A percentile compares a stretch with the other conserved stretches of the same genome.
Conservation (phyloP, 176 grass and related monocot species). For the Oryza longistaminata region DNA sequence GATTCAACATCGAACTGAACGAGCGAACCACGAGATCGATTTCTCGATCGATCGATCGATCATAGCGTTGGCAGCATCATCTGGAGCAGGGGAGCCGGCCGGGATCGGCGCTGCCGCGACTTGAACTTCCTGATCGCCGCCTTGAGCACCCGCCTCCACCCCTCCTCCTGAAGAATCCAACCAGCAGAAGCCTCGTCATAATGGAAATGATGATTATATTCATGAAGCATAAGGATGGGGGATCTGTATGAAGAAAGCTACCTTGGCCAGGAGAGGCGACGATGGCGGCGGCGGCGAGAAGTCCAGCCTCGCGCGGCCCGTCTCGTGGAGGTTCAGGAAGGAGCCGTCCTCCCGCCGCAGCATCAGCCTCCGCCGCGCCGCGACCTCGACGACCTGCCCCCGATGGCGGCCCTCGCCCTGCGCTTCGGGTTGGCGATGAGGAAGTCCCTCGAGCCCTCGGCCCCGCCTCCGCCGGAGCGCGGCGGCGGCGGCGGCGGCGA, state of each 20-base stretch:
- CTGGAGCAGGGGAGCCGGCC: slow-evolving; percentile 46
- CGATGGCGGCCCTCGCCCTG: slow-evolving; percentile 22
- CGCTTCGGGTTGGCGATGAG: slow-evolving; percentile 51
- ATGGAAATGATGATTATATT: not conserved
- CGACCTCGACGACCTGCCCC: slow-evolving; percentile 40
- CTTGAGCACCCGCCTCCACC: slow-evolving; percentile 57
- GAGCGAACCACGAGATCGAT: not conserved
- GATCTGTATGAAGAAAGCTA: slow-evolving; percentile 19
- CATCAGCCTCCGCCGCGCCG: slow-evolving; percentile 30
- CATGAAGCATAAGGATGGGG: not conserved
- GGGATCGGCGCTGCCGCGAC: slow-evolving; percentile 50
- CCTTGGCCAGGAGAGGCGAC: slow-evolving; percentile 44
- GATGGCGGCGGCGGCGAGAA: slow-evolving; percentile 43
- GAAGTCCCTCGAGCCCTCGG: slow-evolving; percentile 33
- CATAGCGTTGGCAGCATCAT: slow-evolving; percentile 50
- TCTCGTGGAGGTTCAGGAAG: slow-evolving; percentile 45
- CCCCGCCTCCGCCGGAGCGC: not conserved
- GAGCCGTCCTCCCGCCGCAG: slow-evolving; percentile 46
- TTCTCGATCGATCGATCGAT: not conserved
- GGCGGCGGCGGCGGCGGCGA: not conserved
- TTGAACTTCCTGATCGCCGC: slow-evolving; percentile 72
- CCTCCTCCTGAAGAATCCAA: slow-evolving; percentile 33
- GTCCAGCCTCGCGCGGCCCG: slow-evolving; percentile 33
- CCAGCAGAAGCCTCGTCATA: slow-evolving; percentile 2
- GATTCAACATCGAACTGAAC: not conserved